Evolutionary conservation across 2,329 filamentous ascomycete species (phyloP), one percentile per base, ranked within the genome.

Genomic region (Phoma sp.): DNA sequence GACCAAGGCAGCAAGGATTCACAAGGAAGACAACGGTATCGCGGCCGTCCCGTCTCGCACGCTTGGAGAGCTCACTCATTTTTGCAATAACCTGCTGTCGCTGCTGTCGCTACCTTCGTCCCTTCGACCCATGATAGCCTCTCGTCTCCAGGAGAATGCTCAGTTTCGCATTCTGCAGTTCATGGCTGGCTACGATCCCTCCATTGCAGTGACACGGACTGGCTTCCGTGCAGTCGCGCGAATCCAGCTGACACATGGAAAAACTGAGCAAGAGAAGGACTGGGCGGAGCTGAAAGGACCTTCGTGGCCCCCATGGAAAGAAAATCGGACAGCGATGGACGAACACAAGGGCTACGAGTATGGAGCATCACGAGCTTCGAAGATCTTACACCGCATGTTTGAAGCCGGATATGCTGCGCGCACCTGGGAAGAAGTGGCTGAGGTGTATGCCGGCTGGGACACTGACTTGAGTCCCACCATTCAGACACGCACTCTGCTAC

Each of bases 271-370:
- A 25, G 86, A 88, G 64, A 79, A 75, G 25, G 77, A 84, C 55
- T 88, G 84, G 80, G 85, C 85, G 2, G 74, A 78, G 39, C 74
- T 87, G 19, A 86, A 88, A 74, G 79, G 84, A 2, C 74, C 79
- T 8, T 85, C 83, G 7, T 88, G 86, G 86, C 86, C 86, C 13
- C 86, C 86, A 0, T 88, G 85, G 85, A 87, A 86, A 68, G 81
- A 85, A 65, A 82, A 85, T 41, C 83, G 79, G 48, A 81, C 84
- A 15, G 85, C 84, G 1, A 83, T 88, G 65, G 85, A 88, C 64
- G 78, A 80, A n/a, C 76, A 80, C 13, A 81, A 85, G 50, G 82
- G 80, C 10, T 79, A 81, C 40, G 81, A 85, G 36, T 81, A 84
- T 54, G 84, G 84, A 56, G 77, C 77, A 27, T 86, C 84, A 51